These are phyloP conservation scores for Alternaria ethzedia DNA, from an alignment of 2,329 filamentous ascomycete genomes.

Conservation along the genomic window DNA sequence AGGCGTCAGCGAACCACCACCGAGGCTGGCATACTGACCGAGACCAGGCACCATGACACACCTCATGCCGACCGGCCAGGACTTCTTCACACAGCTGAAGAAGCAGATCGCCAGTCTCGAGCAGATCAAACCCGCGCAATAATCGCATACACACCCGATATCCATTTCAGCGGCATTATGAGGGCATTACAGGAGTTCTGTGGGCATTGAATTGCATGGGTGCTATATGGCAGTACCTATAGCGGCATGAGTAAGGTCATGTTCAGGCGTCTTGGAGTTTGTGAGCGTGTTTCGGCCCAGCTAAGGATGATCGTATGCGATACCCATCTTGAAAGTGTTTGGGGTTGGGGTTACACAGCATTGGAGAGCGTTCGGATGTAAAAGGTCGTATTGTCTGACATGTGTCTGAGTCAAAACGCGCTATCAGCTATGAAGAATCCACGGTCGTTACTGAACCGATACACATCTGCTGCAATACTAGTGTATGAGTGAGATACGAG, in stretches of 20 bases:
- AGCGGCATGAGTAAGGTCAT: slow-evolving; percentile 23
- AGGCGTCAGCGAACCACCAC: slow-evolving; percentile 1
- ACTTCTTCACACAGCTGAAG: slow-evolving; percentile 54
- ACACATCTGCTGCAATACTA: background rate
- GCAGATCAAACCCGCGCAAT: slow-evolving; percentile 43
- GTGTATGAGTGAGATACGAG: background rate
- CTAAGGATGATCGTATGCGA: slow-evolving; percentile 27
- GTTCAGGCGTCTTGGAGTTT: slow-evolving; percentile 37
- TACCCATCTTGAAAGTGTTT: slow-evolving; percentile 33
- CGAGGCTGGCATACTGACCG: slow-evolving; percentile 15
- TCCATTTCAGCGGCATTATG: slow-evolving; percentile 44
- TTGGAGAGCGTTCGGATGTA: background rate
- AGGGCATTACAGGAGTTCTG: slow-evolving; percentile 46
- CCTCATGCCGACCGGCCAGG: slow-evolving; percentile 53
- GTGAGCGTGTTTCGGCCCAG: slow-evolving; percentile 8
- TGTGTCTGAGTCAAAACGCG: background rate
- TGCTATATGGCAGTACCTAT: slow-evolving; percentile 18
- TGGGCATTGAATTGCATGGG: slow-evolving; percentile 26
- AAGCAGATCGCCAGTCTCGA: slow-evolving; percentile 53
- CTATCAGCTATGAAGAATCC: background rate
- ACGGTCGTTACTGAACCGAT: background rate
- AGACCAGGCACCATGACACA: slow-evolving; percentile 44
- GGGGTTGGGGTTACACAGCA: slow-evolving; percentile 6
- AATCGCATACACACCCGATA: slow-evolving; percentile 18
- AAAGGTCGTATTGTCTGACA: background rate